phyloP scores from a whole-genome alignment of 2,329 filamentous ascomycete genomes.

The Neobulgaria alba region DNA sequence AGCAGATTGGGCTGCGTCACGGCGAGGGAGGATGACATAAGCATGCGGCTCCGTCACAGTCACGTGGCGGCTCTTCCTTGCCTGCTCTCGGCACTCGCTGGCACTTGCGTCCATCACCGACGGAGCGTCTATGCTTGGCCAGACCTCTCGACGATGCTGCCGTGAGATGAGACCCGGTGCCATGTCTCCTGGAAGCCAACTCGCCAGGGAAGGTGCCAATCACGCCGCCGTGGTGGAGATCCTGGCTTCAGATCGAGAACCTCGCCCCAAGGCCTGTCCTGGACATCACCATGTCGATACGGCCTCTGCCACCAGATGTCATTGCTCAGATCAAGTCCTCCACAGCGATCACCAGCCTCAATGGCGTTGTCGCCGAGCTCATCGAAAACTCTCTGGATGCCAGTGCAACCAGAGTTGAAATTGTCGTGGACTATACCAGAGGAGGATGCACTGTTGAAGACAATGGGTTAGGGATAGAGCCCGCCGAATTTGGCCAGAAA shows the following conservation, averaged over 20 bases:
- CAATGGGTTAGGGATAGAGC: slow-evolving; percentile 69
- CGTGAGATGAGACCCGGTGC: no score
- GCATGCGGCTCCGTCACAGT: no score
- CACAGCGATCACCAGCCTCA: slow-evolving; percentile 65
- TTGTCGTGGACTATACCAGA: slow-evolving; percentile 65
- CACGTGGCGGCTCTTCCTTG: no score
- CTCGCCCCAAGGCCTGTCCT: neutral
- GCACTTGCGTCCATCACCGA: no score
- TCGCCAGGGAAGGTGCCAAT: slow-evolving; percentile 8
- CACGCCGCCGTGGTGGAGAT: neutral
- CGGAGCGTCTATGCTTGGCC: no score
- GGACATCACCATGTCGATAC: slow-evolving; percentile 44
- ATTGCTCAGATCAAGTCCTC: slow-evolving; percentile 79
- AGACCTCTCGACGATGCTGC: no score
- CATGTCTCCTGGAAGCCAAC: neutral
- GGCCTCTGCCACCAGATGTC: slow-evolving; percentile 60
- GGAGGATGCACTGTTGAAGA: slow-evolving; percentile 79
- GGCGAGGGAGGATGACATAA: no score
- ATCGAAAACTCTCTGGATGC: slow-evolving; percentile 83
- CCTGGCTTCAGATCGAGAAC: neutral
- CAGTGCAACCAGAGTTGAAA: slow-evolving; percentile 54
- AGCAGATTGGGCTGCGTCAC: no score
- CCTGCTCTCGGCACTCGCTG: no score
- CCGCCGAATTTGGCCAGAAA: slow-evolving; percentile 58
- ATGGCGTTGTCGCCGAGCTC: slow-evolving; percentile 61